Conservation (phyloP, 2,329 filamentous ascomycete genomes). For the Exophiala xenobiotica region DNA sequence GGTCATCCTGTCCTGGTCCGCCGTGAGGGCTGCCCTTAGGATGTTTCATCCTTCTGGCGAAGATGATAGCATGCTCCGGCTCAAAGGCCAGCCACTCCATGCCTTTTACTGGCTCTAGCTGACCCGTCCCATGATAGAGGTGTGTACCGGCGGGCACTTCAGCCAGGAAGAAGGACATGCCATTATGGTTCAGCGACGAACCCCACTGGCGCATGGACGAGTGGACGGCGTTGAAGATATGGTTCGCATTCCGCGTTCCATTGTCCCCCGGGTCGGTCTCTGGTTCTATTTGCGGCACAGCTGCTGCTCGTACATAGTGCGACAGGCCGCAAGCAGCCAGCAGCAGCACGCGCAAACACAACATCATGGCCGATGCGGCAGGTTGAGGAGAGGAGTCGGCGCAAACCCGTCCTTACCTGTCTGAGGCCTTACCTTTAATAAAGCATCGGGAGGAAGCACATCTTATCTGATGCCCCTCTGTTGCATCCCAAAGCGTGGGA, state of each 20-base stretch:
- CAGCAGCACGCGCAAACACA: neutral
- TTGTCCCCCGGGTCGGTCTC: neutral
- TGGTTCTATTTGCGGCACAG: neutral
- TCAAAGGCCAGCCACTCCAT: conserved; percentile 63
- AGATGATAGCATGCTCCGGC: conserved; percentile 68
- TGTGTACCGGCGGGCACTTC: conserved; percentile 63
- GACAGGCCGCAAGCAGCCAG: neutral
- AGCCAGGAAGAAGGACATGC: conserved; percentile 69
- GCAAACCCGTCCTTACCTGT: neutral
- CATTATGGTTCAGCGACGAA: conserved; percentile 71
- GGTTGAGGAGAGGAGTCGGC: too few species aligned
- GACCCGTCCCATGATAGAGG: conserved; percentile 64
- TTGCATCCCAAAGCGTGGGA: neutral
- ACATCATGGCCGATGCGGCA: too few species aligned
- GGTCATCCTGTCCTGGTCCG: neutral
- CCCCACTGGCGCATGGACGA: conserved; percentile 73
- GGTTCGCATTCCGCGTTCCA: conserved; percentile 53
- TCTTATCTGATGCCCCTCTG: neutral
- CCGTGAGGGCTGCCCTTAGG: neutral
- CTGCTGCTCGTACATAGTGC: neutral
- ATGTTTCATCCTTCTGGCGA: conserved; percentile 47
- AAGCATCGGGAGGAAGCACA: neutral
- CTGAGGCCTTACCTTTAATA: neutral
- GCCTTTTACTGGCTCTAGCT: conserved; percentile 48
- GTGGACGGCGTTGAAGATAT: conserved; percentile 72